phyloP scores from a whole-genome alignment of 805 yeast species.

The Pichia gijzeniarum region DNA sequence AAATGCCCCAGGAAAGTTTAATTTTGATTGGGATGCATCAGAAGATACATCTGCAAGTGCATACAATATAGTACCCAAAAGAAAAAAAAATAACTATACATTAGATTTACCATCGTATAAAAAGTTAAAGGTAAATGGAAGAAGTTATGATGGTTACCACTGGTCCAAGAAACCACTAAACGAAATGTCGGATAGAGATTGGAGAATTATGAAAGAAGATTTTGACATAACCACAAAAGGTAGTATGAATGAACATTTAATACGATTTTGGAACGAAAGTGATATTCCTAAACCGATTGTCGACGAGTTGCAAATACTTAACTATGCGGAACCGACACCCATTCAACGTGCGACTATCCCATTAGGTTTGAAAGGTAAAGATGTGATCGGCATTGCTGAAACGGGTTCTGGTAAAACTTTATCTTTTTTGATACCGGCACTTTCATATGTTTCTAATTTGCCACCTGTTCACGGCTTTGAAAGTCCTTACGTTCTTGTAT shows the following conservation, averaged over 20 bases:
- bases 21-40: slow-evolving; percentile 60
- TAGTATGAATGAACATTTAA: slow-evolving; percentile 47
- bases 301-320: slow-evolving; percentile 31
- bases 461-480: slow-evolving; percentile 43
- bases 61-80: slow-evolving; percentile 29
- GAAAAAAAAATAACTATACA: slow-evolving; percentile 21
- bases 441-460: slow-evolving; percentile 44
- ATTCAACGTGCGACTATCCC: slow-evolving; percentile 90
- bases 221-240: slow-evolving; percentile 56
- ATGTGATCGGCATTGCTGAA: slow-evolving; percentile 85
- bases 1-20: slow-evolving; percentile 35
- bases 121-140: slow-evolving; percentile 1
- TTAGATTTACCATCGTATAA: slow-evolving; percentile 9
- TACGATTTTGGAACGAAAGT: slow-evolving; percentile 71
- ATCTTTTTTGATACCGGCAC: slow-evolving; percentile 70
- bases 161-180: slow-evolving; percentile 66
- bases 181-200: slow-evolving; percentile 75
- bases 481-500: slow-evolving; percentile 67
- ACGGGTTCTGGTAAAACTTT: slow-evolving; percentile 96
- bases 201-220: slow-evolving; percentile 84
- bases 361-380: slow-evolving; percentile 48
- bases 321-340: slow-evolving; percentile 72
- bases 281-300: slow-evolving; percentile 35
- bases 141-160: slow-evolving; percentile 22
- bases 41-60: slow-evolving; percentile 57